phyloP scores from a whole-genome alignment of 208 protist species.

The Borovskyia barvae region DNA sequence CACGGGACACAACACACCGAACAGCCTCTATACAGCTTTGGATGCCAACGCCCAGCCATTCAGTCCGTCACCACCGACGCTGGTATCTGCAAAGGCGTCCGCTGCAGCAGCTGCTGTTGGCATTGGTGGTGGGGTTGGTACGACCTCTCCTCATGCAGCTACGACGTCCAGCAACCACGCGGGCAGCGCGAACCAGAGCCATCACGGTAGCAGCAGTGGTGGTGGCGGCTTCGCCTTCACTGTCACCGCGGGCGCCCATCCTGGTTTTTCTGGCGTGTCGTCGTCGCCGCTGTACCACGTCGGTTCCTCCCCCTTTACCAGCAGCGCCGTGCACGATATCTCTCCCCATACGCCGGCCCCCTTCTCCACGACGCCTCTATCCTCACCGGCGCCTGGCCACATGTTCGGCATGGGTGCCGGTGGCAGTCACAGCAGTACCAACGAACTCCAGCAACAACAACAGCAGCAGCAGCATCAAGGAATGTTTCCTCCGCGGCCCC shows the following conservation, averaged over 20 bases:
- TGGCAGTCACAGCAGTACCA: neutral
- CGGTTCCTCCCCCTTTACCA: constrained; percentile 5
- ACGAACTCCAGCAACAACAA: constrained; percentile 1
- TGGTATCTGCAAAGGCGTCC: neutral
- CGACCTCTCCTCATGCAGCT: too few species aligned
- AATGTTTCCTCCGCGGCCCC: constrained; percentile 15
- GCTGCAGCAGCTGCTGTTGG: neutral
- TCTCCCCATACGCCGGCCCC: constrained; percentile 13
- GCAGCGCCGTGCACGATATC: constrained; percentile 14
- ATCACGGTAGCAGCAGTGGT: constrained; percentile 2
- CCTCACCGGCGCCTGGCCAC: neutral
- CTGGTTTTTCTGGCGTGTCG: constrained; percentile 2
- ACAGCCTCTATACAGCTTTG: constrained; percentile 31
- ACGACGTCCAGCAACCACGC: constrained; percentile 1
- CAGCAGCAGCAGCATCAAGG: constrained; percentile 10
- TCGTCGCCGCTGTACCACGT: constrained; percentile 16
- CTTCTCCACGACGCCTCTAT: constrained; percentile 25
- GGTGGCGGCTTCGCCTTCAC: constrained; percentile 26
- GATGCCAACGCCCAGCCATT: constrained; percentile 60
- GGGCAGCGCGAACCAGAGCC: constrained; percentile 1
- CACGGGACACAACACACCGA: neutral
- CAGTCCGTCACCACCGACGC: constrained; percentile 33
- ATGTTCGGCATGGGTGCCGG: constrained; percentile 12
- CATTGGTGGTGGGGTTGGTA: neutral
- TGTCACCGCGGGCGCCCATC: constrained; percentile 21